Evolutionary conservation across 2,329 filamentous ascomycete species (phyloP).

Genomic region (Didymella exigua): DNA sequence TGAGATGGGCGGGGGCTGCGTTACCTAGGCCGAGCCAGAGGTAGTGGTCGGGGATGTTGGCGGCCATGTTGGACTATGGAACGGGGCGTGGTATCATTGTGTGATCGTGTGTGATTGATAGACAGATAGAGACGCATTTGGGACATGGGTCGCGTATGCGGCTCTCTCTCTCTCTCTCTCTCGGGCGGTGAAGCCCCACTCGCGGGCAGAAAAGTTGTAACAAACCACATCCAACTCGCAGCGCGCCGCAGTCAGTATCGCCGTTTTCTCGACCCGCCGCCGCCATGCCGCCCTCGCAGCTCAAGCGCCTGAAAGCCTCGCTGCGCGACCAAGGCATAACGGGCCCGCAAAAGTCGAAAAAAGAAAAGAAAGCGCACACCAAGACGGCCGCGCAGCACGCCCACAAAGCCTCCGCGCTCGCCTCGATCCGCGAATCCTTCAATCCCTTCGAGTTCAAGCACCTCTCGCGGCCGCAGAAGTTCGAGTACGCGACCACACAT

Average conservation of each 20-base stretch:
- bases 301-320: conserved; percentile 93
- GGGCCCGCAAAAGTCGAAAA: conserved; percentile 92
- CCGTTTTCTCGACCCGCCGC: not conserved
- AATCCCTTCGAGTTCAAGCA: conserved; percentile 97
- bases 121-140: too few species aligned
- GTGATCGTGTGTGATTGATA: not conserved
- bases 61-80: conserved; percentile 36
- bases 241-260: too few species aligned
- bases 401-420: conserved; percentile 76
- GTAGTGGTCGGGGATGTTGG: conserved; percentile 51
- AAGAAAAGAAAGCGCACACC: conserved; percentile 77
- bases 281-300: conserved; percentile 88
- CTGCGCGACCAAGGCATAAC: conserved; percentile 87
- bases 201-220: too few species aligned
- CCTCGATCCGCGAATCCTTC: conserved; percentile 90
- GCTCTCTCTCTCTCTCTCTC: too few species aligned
- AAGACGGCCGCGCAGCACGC: conserved; percentile 75
- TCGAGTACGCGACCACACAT: conserved; percentile 74
- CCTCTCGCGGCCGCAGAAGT: conserved; percentile 77
- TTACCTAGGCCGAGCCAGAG: conserved; percentile 55
- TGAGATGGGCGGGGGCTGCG: conserved; percentile 53
- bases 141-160: not conserved
- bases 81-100: conserved; percentile 20
- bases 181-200: conserved; percentile 21
- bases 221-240: too few species aligned